phyloP scores from a whole-genome alignment of 148 eudicot genomes.

The Vaccinium macrocarpon region DNA sequence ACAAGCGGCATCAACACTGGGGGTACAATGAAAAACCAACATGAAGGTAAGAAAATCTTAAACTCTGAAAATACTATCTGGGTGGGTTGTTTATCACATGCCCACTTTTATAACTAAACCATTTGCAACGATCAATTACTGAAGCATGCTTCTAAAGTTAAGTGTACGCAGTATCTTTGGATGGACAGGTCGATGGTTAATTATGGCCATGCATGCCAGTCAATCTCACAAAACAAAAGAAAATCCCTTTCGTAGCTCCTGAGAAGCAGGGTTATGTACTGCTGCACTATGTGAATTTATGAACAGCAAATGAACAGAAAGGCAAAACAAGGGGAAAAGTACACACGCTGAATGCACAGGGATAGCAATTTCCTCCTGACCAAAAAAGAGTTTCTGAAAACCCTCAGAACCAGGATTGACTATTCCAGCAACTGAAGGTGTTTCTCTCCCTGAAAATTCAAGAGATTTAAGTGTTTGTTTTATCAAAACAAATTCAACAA shows the following conservation, averaged over 20 bases:
- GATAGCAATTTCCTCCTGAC: conserved; percentile 99
- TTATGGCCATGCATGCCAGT: background rate
- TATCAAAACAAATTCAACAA: background rate
- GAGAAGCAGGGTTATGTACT: background rate
- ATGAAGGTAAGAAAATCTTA: background rate
- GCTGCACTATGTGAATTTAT: background rate
- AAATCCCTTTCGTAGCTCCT: background rate
- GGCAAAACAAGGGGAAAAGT: background rate
- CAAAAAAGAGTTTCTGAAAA: conserved; percentile 91
- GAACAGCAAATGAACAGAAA: background rate
- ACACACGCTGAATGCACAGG: conserved; percentile 95
- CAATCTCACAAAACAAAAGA: background rate
- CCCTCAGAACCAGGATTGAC: conserved; percentile 97
- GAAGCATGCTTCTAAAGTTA: background rate
- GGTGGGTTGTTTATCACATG: background rate
- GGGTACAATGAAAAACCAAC: conserved; percentile 6
- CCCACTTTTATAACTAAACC: background rate
- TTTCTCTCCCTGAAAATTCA: conserved; percentile 75
- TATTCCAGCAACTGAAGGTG: conserved; percentile 99
- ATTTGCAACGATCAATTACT: background rate
- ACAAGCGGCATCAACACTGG: conserved; percentile 91
- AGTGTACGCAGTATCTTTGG: background rate
- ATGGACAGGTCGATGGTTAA: background rate
- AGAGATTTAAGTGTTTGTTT: background rate
- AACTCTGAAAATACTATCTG: background rate